Evolutionary conservation across 805 yeast species (phyloP), one percentile per base, ranked within the genome.

Genomic region (Yamadazyma takamatsuzukensis): DNA sequence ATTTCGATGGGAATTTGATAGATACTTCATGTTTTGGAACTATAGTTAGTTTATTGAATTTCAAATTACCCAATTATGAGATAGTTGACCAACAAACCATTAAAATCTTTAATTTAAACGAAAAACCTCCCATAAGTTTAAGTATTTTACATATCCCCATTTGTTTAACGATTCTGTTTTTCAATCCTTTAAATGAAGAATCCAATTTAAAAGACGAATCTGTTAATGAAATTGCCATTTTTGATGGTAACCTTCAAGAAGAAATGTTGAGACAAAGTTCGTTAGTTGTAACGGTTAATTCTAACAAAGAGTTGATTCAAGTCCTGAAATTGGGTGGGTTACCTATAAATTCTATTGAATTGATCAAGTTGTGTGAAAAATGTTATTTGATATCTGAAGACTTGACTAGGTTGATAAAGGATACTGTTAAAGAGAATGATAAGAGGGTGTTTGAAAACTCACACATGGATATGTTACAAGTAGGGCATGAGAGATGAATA

Each of bases 1-100:
- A 88, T 53, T 87, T 78, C 51, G 98, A 93, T 58, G 98, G 98
- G 25, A 94, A 94, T 13, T 72, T 93, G 29, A 80, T 89, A 25
- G 98, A 93, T 56, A 83, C 87, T 5, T 81, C 90, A 25, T 85
- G 96, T 59, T 70, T 88, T 35, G 97, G 93, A 0, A 96, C 87
- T 6, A 82, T 87, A 73, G 76, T 90, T 6, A 95, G 85, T 0
- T 65, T 93, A 34, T 68, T 80, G 44, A 96, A 89, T 54, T 93
- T 78, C 58, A 75, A 74, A 35, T 80, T 84, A 47, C 95, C 95
- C 8, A 96, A 89, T 56, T 74, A 87, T 19, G 74, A 88, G 2
- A 45, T 54, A 13, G 34, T 32, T 17, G 28, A 34, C 18, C 27
- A 35, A 12, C 38, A 36, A 2, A 36, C 33, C 14, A 63, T 86